A percentile compares a stretch with the other conserved stretches of the same genome.
Evolutionary conservation across 441 rosid species (phyloP).

Genomic region (Aquilaria agallochum): DNA sequence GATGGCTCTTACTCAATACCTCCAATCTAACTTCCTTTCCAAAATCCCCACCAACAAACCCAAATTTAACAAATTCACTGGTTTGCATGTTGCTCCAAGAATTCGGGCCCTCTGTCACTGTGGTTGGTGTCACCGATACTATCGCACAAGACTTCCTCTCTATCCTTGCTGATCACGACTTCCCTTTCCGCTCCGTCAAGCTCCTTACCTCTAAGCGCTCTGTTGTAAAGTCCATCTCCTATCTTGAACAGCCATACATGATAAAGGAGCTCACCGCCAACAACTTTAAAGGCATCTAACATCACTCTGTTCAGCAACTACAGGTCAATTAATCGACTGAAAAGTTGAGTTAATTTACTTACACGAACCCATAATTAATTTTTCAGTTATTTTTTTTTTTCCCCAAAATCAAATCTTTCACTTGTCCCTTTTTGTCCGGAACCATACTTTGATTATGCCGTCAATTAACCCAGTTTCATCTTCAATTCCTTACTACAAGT

Average conservation of each 20-base stretch:
- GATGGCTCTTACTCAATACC: conserved; percentile 48
- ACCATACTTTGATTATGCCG: too few relatives aligned
- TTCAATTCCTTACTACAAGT: too few relatives aligned
- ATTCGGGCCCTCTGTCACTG: conserved; percentile 75
- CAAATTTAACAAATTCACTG: conserved; percentile 23
- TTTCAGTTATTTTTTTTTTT: too few relatives aligned
- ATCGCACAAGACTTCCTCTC: conserved; percentile 65
- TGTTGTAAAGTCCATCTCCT: conserved; percentile 65
- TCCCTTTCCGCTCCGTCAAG: conserved; percentile 84
- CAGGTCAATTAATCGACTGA: conserved; percentile 51
- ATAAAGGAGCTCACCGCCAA: conserved; percentile 69
- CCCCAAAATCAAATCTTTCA: too few relatives aligned
- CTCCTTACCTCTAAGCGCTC: conserved; percentile 96
- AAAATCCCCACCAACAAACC: conserved; percentile 19
- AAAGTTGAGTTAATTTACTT: too few relatives aligned
- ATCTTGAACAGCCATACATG: conserved; percentile 49
- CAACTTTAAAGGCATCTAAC: conserved; percentile 78
- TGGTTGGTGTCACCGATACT: conserved; percentile 22
- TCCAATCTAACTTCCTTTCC: conserved; percentile 26
- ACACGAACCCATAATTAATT: too few relatives aligned
- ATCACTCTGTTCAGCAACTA: conserved; percentile 89
- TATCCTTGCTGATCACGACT: conserved; percentile 75
- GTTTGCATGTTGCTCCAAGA: conserved; percentile 69
- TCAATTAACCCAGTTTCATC: too few relatives aligned
- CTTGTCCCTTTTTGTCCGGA: too few relatives aligned